Conservation (phyloP, 768 basidiomycete genomes). For the Hysterangium stoloniferum region DNA sequence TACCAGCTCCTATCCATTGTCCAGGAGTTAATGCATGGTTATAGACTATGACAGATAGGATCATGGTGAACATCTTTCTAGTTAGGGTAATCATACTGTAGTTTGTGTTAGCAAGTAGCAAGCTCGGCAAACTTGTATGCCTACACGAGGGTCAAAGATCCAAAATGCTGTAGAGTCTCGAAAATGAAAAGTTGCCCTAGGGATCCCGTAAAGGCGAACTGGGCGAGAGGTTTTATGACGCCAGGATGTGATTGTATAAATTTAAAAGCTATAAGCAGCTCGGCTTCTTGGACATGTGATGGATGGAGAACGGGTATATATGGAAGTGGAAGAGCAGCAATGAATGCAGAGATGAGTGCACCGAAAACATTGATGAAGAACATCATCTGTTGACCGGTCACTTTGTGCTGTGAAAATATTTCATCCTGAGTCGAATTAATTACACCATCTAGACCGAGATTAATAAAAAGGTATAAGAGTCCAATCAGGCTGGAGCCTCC, state of each 20-base stretch:
- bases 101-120: neutral
- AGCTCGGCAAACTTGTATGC: conserved; percentile 18
- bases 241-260: conserved; percentile 78
- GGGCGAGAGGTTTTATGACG: conserved; percentile 61
- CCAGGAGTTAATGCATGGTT: conserved; percentile 76
- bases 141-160: conserved; percentile 82
- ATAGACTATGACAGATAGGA: conserved; percentile 88
- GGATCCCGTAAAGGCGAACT: conserved; percentile 86
- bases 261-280: conserved; percentile 57
- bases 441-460: conserved; percentile 86
- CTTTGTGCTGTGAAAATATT: conserved; percentile 72
- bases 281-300: conserved; percentile 46
- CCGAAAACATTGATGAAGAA: conserved; percentile 92
- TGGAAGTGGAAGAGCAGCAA: conserved; percentile 69
- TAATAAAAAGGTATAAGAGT: conserved; percentile 68
- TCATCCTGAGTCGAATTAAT: conserved; percentile 97
- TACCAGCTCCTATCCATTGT: conserved; percentile 88
- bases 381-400: conserved; percentile 98
- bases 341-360: conserved; percentile 59
- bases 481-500: conserved; percentile 57
- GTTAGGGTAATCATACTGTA: conserved; percentile 89
- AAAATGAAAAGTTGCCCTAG: conserved; percentile 97
- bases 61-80: conserved; percentile 95
- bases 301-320: conserved; percentile 80
- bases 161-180: conserved; percentile 88